phyloP scores from a whole-genome alignment of 2,329 filamentous ascomycete species.

The Thelonectria discophora region DNA sequence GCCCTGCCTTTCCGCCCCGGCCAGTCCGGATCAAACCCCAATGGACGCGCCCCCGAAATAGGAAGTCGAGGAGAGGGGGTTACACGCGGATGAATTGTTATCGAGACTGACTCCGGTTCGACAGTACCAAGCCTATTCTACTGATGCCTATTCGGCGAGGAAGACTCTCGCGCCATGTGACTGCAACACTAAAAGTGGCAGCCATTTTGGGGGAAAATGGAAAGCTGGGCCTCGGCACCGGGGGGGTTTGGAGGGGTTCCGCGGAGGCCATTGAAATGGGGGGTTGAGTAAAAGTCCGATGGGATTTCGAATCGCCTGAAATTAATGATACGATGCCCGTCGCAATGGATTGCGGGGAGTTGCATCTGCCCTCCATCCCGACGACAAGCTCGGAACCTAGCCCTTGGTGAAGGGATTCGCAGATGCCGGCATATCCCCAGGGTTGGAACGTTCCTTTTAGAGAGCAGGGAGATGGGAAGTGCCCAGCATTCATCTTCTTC shows the following conservation, averaged over 20 bases:
- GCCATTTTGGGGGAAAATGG: too few relatives aligned
- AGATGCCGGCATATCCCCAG: too few relatives aligned
- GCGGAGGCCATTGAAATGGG: background rate
- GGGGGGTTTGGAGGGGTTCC: background rate
- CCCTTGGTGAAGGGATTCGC: too few relatives aligned
- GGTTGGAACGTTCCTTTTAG: too few relatives aligned
- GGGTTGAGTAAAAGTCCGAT: background rate
- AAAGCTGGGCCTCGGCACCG: background rate
- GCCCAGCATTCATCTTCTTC: too few relatives aligned
- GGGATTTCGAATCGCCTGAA: background rate
- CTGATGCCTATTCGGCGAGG: background rate
- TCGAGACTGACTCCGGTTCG: background rate
- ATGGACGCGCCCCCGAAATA: background rate
- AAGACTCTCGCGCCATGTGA: background rate
- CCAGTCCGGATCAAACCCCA: background rate
- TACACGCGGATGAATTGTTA: slow-evolving; percentile 1
- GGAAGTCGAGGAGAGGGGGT: slow-evolving; percentile 12
- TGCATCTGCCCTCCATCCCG: slow-evolving; percentile 14
- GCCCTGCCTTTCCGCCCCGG: too few relatives aligned
- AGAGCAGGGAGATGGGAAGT: too few relatives aligned
- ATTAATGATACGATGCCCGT: background rate
- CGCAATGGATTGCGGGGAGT: slow-evolving; percentile 7
- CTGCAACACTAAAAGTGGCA: background rate
- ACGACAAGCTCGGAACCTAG: background rate
- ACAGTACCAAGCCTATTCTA: background rate